These are phyloP conservation scores for Cardiospermum halicacabum DNA, from an alignment of 345 rosid genomes.

Conservation along the genomic window DNA sequence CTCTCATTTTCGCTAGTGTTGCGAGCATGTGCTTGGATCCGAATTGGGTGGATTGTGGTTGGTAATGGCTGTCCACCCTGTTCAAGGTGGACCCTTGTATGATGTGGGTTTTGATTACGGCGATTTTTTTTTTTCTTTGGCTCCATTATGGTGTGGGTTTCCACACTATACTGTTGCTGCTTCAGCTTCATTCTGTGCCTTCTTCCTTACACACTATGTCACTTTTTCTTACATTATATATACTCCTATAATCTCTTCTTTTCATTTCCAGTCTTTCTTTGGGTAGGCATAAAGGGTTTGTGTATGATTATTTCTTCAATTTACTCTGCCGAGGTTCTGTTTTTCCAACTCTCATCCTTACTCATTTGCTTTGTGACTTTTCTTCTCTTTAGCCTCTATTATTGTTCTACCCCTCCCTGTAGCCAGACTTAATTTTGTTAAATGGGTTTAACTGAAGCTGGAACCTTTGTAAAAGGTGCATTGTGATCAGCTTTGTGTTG, in stretches of 20 bases:
- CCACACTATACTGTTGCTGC: slow-evolving; percentile 6
- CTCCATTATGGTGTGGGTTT: slow-evolving; percentile 18
- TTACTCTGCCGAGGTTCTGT: neutral
- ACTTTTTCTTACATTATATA: neutral
- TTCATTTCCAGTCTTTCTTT: neutral
- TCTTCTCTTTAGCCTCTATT: neutral
- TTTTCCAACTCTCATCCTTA: neutral
- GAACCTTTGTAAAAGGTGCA: neutral
- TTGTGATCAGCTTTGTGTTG: neutral
- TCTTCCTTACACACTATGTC: neutral
- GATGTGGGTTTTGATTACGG: slow-evolving; percentile 14
- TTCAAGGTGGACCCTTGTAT: slow-evolving; percentile 18
- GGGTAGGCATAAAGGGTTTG: neutral
- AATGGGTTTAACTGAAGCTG: neutral
- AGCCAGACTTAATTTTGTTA: neutral
- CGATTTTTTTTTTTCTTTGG: neutral
- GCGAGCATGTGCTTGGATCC: slow-evolving; percentile 30
- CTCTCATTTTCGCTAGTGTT: slow-evolving; percentile 20
- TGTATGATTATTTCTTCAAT: neutral
- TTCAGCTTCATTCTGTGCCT: slow-evolving; percentile 2
- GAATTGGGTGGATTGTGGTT: slow-evolving; percentile 33
- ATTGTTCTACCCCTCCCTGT: neutral
- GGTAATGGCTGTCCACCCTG: slow-evolving; percentile 35
- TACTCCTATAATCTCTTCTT: neutral
- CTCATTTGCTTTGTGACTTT: neutral